phyloP scores from a whole-genome alignment of 2,329 filamentous ascomycete species.

The Talaromyces funiculosus region DNA sequence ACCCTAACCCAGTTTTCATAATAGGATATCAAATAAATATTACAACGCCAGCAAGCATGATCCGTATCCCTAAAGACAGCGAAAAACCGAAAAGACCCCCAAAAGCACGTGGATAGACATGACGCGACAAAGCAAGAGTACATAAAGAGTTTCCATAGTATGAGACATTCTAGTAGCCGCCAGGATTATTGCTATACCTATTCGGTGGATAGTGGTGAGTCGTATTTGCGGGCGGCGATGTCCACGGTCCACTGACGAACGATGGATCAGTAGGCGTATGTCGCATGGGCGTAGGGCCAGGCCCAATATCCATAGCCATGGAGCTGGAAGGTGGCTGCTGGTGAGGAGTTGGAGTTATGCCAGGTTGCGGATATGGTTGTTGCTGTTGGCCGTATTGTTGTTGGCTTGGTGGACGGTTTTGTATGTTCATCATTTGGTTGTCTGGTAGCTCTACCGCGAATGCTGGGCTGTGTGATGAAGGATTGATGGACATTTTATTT shows the following conservation, averaged over 20 bases:
- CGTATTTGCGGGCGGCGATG: conserved; percentile 15
- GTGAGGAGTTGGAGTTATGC: neutral
- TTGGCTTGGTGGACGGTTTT: neutral
- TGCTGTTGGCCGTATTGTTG: conserved; percentile 4
- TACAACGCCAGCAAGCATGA: neutral
- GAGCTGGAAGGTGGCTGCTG: neutral
- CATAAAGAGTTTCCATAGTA: neutral
- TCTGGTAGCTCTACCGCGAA: conserved; percentile 14
- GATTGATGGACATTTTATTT: neutral
- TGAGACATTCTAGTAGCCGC: neutral
- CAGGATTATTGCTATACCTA: conserved; percentile 6
- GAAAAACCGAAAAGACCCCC: neutral
- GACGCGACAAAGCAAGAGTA: neutral
- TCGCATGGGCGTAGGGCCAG: conserved; percentile 6
- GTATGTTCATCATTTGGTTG: conserved; percentile 2
- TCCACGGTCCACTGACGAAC: conserved; percentile 28
- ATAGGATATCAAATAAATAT: neutral
- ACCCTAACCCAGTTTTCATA: neutral
- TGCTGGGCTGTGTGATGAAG: neutral
- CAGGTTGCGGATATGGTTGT: neutral
- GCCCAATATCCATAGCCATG: neutral
- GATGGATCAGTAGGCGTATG: conserved; percentile 21
- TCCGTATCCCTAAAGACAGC: neutral
- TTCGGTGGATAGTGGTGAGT: conserved; percentile 4
- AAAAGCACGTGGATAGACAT: neutral